Base-by-base conservation (phyloP, 1,139 yeast species). In the Kluyveromyces sp. region DNA sequence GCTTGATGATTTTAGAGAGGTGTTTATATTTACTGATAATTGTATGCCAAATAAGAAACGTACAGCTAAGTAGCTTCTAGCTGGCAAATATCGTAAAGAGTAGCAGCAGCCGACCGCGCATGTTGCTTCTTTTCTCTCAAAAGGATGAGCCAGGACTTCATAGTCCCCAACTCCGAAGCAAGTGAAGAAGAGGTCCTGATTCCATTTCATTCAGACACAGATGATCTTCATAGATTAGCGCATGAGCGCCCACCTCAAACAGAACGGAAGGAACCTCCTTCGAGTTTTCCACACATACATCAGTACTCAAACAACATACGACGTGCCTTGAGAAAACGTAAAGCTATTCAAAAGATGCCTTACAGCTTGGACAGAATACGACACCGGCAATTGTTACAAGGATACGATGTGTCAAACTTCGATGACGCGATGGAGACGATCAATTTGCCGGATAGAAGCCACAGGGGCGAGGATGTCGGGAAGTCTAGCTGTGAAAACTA, bases 321-420 rank as follows among this genome's bases (percentile, higher is more conserved):
- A n/a, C 43, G 59, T 46, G 46, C 51, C 11, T 36, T 60, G 15
- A 46, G 65, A 30, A 54, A 57, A 43, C 51, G 66, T 32, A 61
- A 52, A 28, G 64, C 64, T 1, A 59, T 61, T 13, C 65, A 61
- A 42, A 58, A 54, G 42, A 53, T 57, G 54, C 65, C 65, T 2
- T 61, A 61, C 40, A 61, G 64, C 46, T 42, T 61, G 31, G 66
- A 61, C 34, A 52, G 63, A 33, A 48, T 61, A 18, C 57, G 50
- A 40, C 64, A 61, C 41, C 52, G 53, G 36, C 61, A 59, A 30
- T 40, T 55, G 12, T 32, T 61, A 33, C 51, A 57, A 44, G 65
- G 65, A 0, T 54, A 47, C 42, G 63, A 58, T 41, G 48, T 59
- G 1, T 46, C 60, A 3, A 42, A 43, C 13, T 44, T 50, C 34